These are phyloP conservation scores for Eucalyptus cladocalyx DNA, from an alignment of 345 rosid genomes.

Conservation along the genomic window DNA sequence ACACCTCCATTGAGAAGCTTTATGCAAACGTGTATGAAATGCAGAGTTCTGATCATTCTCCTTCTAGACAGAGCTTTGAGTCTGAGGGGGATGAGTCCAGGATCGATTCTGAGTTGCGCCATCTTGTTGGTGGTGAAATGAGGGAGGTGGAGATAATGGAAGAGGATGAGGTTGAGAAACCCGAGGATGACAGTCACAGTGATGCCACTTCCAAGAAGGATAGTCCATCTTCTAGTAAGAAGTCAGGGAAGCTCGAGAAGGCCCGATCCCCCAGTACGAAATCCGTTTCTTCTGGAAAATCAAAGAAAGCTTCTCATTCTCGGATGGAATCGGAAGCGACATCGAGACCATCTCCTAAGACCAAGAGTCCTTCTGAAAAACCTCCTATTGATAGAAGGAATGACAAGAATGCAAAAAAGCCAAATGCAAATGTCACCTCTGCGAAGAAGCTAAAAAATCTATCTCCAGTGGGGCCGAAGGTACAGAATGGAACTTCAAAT, in stretches of 20 bases:
- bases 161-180: conserved; percentile 38
- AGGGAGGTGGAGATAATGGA: conserved; percentile 41
- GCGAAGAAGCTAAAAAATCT: conserved; percentile 31
- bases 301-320: conserved; percentile 16
- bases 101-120: conserved; percentile 70
- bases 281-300: conserved; percentile 22
- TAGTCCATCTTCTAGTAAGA: conserved; percentile 25
- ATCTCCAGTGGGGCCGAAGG: conserved; percentile 12
- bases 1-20: conserved; percentile 62
- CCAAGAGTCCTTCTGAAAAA: conserved; percentile 20
- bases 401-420: conserved; percentile 24
- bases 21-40: conserved; percentile 76
- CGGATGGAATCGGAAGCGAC: conserved; percentile 15
- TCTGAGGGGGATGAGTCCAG: conserved; percentile 81
- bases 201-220: conserved; percentile 28
- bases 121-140: conserved; percentile 64
- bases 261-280: conserved; percentile 12
- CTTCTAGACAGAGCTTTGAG: conserved; percentile 67
- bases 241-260: conserved; percentile 31
- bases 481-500: conserved; percentile 32
- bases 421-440: conserved; percentile 14
- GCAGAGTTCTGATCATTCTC: conserved; percentile 83
- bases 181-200: conserved; percentile 18
- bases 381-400: conserved; percentile 24
- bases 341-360: conserved; percentile 21